Percentiles rank a stretch among this genome's conserved stretches.
Evolutionary conservation across 371 early-diverging fungal genomes (phyloP).

Genomic region (Mucor irregularis): DNA sequence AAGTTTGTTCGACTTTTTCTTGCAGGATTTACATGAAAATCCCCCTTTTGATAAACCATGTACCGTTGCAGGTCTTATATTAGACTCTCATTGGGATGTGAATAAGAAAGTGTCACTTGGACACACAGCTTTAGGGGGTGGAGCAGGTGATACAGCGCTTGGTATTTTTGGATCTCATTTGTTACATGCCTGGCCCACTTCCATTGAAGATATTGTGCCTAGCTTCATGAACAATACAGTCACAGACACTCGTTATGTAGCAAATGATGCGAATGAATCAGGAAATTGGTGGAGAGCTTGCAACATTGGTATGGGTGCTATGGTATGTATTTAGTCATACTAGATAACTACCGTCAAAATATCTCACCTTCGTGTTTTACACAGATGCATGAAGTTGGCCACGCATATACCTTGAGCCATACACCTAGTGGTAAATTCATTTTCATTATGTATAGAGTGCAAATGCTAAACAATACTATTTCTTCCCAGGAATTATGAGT

Average conservation of each 20-base stretch:
- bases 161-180: slow-evolving; percentile 74
- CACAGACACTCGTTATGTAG: slow-evolving; percentile 54
- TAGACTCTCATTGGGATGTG: slow-evolving; percentile 65
- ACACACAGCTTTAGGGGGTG: slow-evolving; percentile 73
- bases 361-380: too few relatives aligned
- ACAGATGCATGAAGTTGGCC: slow-evolving; percentile 69
- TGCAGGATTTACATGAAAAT: slow-evolving; percentile 46
- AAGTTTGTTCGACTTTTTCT: slow-evolving; percentile 46
- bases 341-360: not conserved
- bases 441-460: too few relatives aligned
- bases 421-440: slow-evolving; percentile 43
- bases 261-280: slow-evolving; percentile 62
- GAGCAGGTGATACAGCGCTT: slow-evolving; percentile 42
- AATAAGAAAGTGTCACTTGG: slow-evolving; percentile 47
- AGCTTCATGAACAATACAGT: slow-evolving; percentile 57
- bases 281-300: slow-evolving; percentile 59
- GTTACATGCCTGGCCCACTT: slow-evolving; percentile 65
- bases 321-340: slow-evolving; percentile 19
- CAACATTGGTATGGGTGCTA: slow-evolving; percentile 74
- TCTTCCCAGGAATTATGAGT: slow-evolving; percentile 57
- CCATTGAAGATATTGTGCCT: slow-evolving; percentile 58
- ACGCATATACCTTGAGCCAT: slow-evolving; percentile 59
- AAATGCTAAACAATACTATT: too few relatives aligned
- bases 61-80: slow-evolving; percentile 55
- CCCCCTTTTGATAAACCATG: slow-evolving; percentile 41